A percentile compares a stretch with the other conserved stretches of the same genome.
These are phyloP conservation scores for Ramalina peruviana DNA, from an alignment of 495 filamentous ascomycete genomes.

Conservation along the genomic window DNA sequence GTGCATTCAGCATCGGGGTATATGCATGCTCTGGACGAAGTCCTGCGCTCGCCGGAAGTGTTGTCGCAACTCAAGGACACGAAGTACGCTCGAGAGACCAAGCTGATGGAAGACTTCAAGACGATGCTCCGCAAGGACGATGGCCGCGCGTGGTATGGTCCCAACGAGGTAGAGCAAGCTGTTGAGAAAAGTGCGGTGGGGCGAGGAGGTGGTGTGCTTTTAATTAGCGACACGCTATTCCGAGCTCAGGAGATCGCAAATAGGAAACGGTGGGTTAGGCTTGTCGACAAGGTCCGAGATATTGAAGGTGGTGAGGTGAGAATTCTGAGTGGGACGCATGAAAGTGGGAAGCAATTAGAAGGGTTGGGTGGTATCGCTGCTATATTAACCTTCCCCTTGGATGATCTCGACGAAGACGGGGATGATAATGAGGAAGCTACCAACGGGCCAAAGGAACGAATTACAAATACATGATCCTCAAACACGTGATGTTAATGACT, in stretches of 20 bases:
- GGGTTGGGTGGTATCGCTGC: conserved; percentile 78
- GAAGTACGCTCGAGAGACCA: conserved; percentile 73
- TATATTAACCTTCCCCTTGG: conserved; percentile 77
- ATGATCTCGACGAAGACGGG: conserved; percentile 55
- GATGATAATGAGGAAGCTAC: conserved; percentile 16
- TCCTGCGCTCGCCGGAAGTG: conserved; percentile 67
- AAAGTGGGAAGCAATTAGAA: conserved; percentile 81
- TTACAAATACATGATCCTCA: no score
- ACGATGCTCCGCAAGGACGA: conserved; percentile 72
- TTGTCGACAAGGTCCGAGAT: conserved; percentile 85
- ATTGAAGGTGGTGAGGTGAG: conserved; percentile 73
- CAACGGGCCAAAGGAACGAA: background rate
- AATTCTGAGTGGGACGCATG: conserved; percentile 81
- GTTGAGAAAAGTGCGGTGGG: conserved; percentile 83
- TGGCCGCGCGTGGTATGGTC: conserved; percentile 83
- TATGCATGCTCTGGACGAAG: conserved; percentile 71
- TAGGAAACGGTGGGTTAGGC: conserved; percentile 64
- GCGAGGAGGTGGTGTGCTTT: conserved; percentile 63
- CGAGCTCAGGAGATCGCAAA: conserved; percentile 67
- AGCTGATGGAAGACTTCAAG: conserved; percentile 75
- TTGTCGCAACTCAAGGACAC: conserved; percentile 64
- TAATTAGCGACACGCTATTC: conserved; percentile 79
- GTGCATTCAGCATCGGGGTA: conserved; percentile 78
- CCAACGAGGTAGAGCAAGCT: conserved; percentile 69
- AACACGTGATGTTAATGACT: no score